Evolutionary conservation across 306 rosid species (phyloP).

Genomic region (Notholithocarpus densiflorus): DNA sequence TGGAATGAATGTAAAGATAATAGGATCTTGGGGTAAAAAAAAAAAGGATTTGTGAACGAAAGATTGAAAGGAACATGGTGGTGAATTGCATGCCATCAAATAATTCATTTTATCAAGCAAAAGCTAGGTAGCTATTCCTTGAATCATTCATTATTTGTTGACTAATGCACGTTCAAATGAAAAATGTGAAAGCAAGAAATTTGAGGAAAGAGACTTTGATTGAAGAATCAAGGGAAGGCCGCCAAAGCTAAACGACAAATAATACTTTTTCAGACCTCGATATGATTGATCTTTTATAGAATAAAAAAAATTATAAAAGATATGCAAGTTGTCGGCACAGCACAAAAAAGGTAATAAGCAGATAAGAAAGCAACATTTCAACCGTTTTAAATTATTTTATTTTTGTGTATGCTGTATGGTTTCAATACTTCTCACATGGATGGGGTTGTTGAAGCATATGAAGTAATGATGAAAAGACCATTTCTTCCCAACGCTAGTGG

Average conservation of each 20-base stretch:
- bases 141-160: constrained; percentile 11
- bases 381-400: not conserved
- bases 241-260: constrained; percentile 39
- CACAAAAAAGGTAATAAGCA: constrained; percentile 5
- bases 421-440: constrained; percentile 33
- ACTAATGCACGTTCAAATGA: not conserved
- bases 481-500: not conserved
- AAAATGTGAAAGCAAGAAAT: constrained; percentile 4
- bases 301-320: constrained; percentile 5
- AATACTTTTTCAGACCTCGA: constrained; percentile 24
- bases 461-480: not conserved
- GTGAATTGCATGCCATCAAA: too few species aligned
- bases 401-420: constrained; percentile 16
- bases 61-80: too few species aligned
- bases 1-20: too few species aligned
- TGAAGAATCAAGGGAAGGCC: constrained; percentile 3
- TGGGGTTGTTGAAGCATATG: not conserved
- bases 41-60: too few species aligned
- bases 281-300: constrained; percentile 23
- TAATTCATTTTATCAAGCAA: not conserved
- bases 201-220: constrained; percentile 2
- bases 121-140: constrained; percentile 1
- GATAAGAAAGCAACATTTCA: constrained; percentile 23
- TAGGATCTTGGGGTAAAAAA: too few species aligned
- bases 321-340: constrained; percentile 41